Evolutionary conservation across 2,329 filamentous ascomycete genomes (phyloP).

Genomic region (Exophiala sideris): DNA sequence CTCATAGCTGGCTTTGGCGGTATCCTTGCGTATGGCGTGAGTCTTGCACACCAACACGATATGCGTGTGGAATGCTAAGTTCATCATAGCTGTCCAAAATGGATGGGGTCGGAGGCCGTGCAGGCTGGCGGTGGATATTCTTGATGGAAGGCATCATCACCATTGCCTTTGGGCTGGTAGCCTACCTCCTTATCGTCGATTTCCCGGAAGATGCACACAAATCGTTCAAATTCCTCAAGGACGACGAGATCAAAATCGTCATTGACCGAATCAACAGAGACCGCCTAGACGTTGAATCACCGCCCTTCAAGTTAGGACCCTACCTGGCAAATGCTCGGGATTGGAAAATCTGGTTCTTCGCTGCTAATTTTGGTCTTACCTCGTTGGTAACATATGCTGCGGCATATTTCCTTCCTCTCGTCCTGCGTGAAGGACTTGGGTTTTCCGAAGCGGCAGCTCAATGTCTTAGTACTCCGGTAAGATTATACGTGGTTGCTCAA

Average conservation of each 20-base stretch:
- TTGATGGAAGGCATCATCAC: conserved; percentile 33
- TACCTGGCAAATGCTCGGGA: conserved; percentile 49
- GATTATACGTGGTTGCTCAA: neutral
- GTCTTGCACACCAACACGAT: neutral
- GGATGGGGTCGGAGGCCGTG: neutral
- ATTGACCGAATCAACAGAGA: conserved; percentile 52
- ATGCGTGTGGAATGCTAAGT: neutral
- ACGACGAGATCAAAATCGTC: conserved; percentile 24
- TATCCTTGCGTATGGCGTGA: conserved; percentile 3
- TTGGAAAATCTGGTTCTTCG: conserved; percentile 55
- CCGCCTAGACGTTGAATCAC: conserved; percentile 50
- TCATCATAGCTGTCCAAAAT: neutral
- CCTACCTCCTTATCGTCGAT: conserved; percentile 46
- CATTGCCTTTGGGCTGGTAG: conserved; percentile 38
- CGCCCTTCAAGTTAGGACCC: conserved; percentile 46
- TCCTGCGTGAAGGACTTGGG: conserved; percentile 62
- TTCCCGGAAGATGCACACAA: conserved; percentile 34
- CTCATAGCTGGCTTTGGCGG: conserved; percentile 1
- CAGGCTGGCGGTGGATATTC: conserved; percentile 3
- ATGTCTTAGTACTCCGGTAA: conserved; percentile 67
- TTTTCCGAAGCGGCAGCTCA: conserved; percentile 64
- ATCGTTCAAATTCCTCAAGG: conserved; percentile 35
- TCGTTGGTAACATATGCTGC: conserved; percentile 73
- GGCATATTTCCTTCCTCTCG: conserved; percentile 75
- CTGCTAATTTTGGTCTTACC: conserved; percentile 47